These are phyloP conservation scores for Phytophthora cactorum DNA, from an alignment of 352 stramenopile genomes.

Conservation along the genomic window DNA sequence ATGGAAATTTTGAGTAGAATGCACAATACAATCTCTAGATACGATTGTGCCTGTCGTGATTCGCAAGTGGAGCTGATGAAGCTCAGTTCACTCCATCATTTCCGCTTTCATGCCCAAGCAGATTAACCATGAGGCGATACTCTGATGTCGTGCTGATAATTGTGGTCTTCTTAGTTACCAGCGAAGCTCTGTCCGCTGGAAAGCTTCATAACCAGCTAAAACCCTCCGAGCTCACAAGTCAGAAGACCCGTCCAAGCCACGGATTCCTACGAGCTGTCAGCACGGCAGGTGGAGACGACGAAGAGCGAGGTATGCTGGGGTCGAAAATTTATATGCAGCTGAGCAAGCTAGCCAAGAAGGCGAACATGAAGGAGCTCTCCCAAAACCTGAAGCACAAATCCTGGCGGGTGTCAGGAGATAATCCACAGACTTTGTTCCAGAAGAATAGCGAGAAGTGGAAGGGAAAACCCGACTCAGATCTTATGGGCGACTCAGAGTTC, in stretches of 20 bases:
- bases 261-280: background rate
- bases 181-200: background rate
- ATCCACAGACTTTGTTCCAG: background rate
- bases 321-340: background rate
- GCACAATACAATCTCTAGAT: no score
- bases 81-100: background rate
- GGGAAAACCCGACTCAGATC: background rate
- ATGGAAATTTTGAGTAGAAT: no score
- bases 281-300: background rate
- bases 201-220: background rate
- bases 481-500: conserved; percentile 1
- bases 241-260: background rate
- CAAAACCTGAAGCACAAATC: conserved; percentile 16
- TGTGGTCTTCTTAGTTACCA: background rate
- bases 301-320: conserved; percentile 2
- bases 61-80: background rate
- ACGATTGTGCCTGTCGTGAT: no score
- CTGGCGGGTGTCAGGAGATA: conserved; percentile 6
- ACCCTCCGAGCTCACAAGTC: background rate
- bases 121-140: background rate
- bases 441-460: background rate
- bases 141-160: background rate
- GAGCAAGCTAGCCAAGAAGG: conserved; percentile 11
- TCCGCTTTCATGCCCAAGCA: background rate
- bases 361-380: background rate